Base-by-base conservation (phyloP, 75 land plant species). In the Cryptomeria japonica region DNA sequence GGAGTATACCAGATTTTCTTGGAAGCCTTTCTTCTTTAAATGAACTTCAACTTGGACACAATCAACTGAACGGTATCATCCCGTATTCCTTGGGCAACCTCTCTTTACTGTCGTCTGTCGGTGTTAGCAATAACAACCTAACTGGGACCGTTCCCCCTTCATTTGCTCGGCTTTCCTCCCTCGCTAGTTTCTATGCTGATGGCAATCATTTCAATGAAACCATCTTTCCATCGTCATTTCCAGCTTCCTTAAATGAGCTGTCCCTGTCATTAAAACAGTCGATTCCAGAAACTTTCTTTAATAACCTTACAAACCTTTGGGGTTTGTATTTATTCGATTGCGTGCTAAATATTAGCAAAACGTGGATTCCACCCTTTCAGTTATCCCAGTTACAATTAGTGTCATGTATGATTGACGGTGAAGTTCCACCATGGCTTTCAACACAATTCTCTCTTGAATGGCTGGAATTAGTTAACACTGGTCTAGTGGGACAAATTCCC, bases 401-500 rank as follows among this genome's bases (percentile, higher is more conserved):
- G 68, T 61, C 68, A 7, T 61, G 68, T 61, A 61, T 13, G 5
- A 61, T 61, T 61, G 68, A 61, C 6, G 53, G 53, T 8, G 12
- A 49, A 49, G 12, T 49, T 49, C 8, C 53, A 49, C 53, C 53
- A 8, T 61, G 18, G 68, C 13, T 61, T 61, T 61, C 68, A 61
- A 18, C 68, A 18, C 68, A 61, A 22, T 22, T 61, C 41, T 14
- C 73, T 73, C 75, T 88, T 61, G 4, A 15, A 76, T 53, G 15
- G 64, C 58, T 89, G 58, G 77, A 39, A 47, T 51, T 90, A 9
- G 85, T 84, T 58, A 42, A 83, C 39, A 90, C 84, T 83, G 34
- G 61, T 61, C 75, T 90, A 9, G 70, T 77, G 47, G 91, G 91
- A 22, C 19, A 55, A 73, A 64, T 90, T 64, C 89, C 91, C 34